Base-by-base conservation (phyloP, 2,329 filamentous ascomycete species). In the Colletotrichum zoysiae region DNA sequence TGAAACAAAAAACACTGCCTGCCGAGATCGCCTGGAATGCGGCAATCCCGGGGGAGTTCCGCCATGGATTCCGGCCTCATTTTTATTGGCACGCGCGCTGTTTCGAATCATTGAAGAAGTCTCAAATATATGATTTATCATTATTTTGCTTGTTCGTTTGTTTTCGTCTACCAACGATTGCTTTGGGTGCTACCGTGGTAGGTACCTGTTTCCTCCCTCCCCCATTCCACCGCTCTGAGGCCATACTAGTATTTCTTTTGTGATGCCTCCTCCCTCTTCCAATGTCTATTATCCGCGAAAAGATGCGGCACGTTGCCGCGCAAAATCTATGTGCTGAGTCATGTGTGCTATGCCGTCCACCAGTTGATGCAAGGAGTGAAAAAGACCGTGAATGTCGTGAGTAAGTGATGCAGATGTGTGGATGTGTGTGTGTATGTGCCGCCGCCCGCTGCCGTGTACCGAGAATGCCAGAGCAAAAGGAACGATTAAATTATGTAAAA, bases 281-380 rank as follows among this genome's bases (percentile, higher is more conserved):
- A 38, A 38, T 7, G 3, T 72, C 70, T 72, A 67, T 62, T 67
- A 62, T 53, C 5, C 23, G 18, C 23, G 18, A 33, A 33, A 33
- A 44, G 33, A 5, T 16, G 23, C 11, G 23, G 65, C 65, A 40
- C 55, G 48, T 71, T 60, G 59, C 65, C 48, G 69, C 65, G 65
- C 65, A 35, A 12, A 60, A 42, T 72, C 69, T 72, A 69, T 70
- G 46, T 69, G 35, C 51, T 26, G 23, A 26, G 55, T 67, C 33
- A 35, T 42, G 55, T 67, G 44, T 68, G 53, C 38, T 64, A 23
- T 48, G 53, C 26, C 48, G 50, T 61, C 55, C 61, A 71, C 57
- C 67, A 70, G 50, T 70, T 65, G 53, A 73, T 73, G 67, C 70
- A 71, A 73, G 50, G 70, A 73, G 70, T 71, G 70, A 67, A 73